A percentile compares a stretch with the other conserved stretches of the same genome.
Conservation (phyloP, 495 filamentous ascomycete genomes). For the Aspergillus ostianus region DNA sequence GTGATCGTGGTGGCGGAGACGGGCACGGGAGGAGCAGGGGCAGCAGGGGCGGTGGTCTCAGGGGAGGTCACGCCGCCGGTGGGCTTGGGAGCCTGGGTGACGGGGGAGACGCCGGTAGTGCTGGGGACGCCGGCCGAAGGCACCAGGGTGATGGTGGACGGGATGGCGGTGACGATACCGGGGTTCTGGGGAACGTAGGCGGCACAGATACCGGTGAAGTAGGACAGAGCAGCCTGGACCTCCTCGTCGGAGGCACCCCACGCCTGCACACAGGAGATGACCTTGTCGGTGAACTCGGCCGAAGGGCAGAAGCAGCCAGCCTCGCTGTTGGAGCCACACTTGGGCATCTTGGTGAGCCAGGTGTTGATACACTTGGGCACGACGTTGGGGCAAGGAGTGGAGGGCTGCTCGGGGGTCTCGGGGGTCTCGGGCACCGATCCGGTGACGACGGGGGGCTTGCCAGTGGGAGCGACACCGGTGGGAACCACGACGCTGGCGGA, state of each 20-base stretch:
- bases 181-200: constrained; percentile 73
- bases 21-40: constrained; percentile 22
- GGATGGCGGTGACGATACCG: constrained; percentile 73
- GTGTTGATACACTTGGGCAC: constrained; percentile 93
- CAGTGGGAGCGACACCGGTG: constrained; percentile 19
- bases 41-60: constrained; percentile 46
- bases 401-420: constrained; percentile 24
- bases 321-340: constrained; percentile 84
- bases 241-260: constrained; percentile 67
- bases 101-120: constrained; percentile 25
- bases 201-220: constrained; percentile 91
- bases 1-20: constrained; percentile 62
- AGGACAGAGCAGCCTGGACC: constrained; percentile 69
- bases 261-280: constrained; percentile 78
- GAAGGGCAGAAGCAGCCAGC: constrained; percentile 84
- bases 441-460: constrained; percentile 4
- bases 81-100: constrained; percentile 31
- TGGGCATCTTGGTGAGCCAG: constrained; percentile 66
- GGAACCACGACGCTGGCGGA: constrained; percentile 20
- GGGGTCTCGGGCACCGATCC: constrained; percentile 17
- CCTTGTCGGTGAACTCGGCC: constrained; percentile 69
- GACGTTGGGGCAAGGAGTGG: constrained; percentile 60
- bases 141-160: constrained; percentile 57
- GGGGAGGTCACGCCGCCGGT: constrained; percentile 24
- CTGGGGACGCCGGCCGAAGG: constrained; percentile 31